Conservation (phyloP, 495 filamentous ascomycete species). For the Penicillium cataractarum region DNA sequence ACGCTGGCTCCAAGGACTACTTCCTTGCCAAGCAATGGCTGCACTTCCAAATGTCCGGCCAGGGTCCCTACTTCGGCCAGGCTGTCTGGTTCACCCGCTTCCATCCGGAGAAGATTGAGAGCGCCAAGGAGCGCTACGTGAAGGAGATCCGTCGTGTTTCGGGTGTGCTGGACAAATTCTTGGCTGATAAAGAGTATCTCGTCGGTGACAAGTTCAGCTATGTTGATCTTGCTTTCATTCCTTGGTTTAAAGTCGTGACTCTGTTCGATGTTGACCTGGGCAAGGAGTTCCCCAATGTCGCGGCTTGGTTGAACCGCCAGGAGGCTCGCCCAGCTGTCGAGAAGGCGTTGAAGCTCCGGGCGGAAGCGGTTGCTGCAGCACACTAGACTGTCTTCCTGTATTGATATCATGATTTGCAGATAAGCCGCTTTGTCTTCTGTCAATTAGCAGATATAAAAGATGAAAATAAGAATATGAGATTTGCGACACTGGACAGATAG, state of each 20-base stretch:
- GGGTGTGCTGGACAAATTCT: constrained; percentile 56
- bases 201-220: constrained; percentile 62
- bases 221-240: constrained; percentile 61
- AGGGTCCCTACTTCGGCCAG: constrained; percentile 71
- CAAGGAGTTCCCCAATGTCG: constrained; percentile 44
- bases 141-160: constrained; percentile 64
- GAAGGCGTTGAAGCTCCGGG: constrained; percentile 43
- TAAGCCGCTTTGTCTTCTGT: not conserved
- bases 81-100: constrained; percentile 55
- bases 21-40: constrained; percentile 66
- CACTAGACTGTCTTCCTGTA: not conserved
- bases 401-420: not conserved
- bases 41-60: constrained; percentile 68
- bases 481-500: not conserved
- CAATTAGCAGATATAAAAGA: not conserved
- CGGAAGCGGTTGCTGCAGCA: constrained; percentile 21
- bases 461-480: not conserved
- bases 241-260: constrained; percentile 47
- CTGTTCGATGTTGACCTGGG: constrained; percentile 32
- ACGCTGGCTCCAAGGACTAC: constrained; percentile 48
- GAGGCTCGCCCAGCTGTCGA: constrained; percentile 42
- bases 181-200: constrained; percentile 58
- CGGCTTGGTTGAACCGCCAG: constrained; percentile 49
- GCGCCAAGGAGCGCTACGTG: constrained; percentile 60
- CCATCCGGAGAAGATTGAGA: constrained; percentile 61